Evolutionary conservation across 495 filamentous ascomycete species (phyloP).

Genomic region (Pseudomonodictys pantanalensis): DNA sequence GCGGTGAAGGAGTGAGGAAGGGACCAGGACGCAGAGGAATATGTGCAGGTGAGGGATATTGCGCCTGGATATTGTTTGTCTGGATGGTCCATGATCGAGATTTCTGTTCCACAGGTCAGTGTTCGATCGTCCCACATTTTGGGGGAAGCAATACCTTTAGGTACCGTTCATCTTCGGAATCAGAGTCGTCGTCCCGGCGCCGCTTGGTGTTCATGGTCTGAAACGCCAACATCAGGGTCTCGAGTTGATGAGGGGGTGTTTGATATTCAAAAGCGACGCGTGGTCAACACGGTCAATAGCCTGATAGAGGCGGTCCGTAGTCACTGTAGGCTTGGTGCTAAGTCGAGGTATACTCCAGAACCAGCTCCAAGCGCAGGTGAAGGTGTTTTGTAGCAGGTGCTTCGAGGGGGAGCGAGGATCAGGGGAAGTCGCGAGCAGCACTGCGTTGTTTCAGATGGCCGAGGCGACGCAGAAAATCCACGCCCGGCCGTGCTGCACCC

Average conservation of each 20-base stretch:
- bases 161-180: conserved; percentile 25
- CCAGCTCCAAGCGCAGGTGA: neutral
- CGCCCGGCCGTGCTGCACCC: neutral
- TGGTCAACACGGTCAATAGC: conserved; percentile 23
- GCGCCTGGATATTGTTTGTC: neutral
- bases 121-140: neutral
- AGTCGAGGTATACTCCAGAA: neutral
- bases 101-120: conserved; percentile 18
- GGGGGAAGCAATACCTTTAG: conserved; percentile 14
- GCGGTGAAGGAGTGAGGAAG: conserved; percentile 21
- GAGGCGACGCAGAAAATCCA: neutral
- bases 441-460: conserved; percentile 14
- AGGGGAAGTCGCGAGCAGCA: conserved; percentile 24
- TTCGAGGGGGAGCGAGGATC: conserved; percentile 2
- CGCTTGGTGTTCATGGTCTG: conserved; percentile 20
- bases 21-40: conserved; percentile 29
- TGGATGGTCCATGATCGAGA: conserved; percentile 20
- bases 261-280: neutral
- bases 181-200: conserved; percentile 25
- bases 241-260: neutral
- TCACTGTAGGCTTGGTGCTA: neutral
- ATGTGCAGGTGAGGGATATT: neutral
- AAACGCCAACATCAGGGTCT: conserved; percentile 21
- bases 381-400: conserved; percentile 20
- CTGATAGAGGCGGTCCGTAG: neutral